Evolutionary conservation across 2,329 filamentous ascomycete species (phyloP).

Genomic region (Sporothrix luriei): DNA sequence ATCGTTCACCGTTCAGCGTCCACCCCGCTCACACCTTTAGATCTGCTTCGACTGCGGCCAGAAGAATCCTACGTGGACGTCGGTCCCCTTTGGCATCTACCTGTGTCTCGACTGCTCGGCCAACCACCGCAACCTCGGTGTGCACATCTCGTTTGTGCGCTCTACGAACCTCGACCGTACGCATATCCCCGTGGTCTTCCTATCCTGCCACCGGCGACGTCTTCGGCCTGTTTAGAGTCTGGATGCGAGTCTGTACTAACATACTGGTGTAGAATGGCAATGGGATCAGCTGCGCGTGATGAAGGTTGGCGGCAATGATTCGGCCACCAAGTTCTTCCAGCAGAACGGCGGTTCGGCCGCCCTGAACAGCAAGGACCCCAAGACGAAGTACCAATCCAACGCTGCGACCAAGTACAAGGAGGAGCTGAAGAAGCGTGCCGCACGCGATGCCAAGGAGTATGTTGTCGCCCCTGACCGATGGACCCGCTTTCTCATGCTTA

Average conservation of each 20-base stretch:
- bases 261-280: slow-evolving; percentile 73
- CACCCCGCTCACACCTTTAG: slow-evolving; percentile 49
- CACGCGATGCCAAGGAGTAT: slow-evolving; percentile 81
- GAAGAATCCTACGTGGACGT: slow-evolving; percentile 98
- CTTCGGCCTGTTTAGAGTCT: no score
- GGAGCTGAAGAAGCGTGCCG: slow-evolving; percentile 83
- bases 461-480: slow-evolving; percentile 42
- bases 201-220: not conserved
- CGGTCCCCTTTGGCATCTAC: slow-evolving; percentile 92
- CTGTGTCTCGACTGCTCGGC: slow-evolving; percentile 97
- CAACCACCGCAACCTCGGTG: slow-evolving; percentile 94
- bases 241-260: not conserved
- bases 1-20: not conserved
- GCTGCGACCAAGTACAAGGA: slow-evolving; percentile 98
- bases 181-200: not conserved
- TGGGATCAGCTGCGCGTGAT: slow-evolving; percentile 97
- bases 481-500: not conserved
- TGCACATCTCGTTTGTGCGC: slow-evolving; percentile 98
- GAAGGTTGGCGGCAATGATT: slow-evolving; percentile 98
- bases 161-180: slow-evolving; percentile 97
- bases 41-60: slow-evolving; percentile 98
- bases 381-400: slow-evolving; percentile 93
- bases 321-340: slow-evolving; percentile 97
- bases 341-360: slow-evolving; percentile 92
- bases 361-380: slow-evolving; percentile 92